Base-by-base conservation (phyloP, 148 eudicot genomes). In the Chenopodium quinoa region DNA sequence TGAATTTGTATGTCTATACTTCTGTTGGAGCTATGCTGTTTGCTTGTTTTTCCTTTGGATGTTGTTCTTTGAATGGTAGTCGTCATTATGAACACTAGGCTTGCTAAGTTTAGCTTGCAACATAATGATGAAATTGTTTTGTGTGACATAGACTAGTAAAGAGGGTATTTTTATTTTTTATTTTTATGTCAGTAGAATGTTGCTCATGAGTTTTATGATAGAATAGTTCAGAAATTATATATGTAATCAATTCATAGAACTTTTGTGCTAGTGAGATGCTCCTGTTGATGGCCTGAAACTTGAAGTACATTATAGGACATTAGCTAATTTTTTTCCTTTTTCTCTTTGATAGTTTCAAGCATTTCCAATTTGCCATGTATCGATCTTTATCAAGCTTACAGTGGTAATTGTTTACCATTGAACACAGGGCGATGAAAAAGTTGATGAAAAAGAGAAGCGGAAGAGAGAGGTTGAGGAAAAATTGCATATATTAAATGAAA, bases 401-500 rank as follows among this genome's bases (percentile, higher is more conserved):
- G 37, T 71, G 65, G 31, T 68, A 69, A n/a, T 7, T 79, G 56
- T 70, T 76, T 44, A 32, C 73, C 11, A 22, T 75, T 85, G 46
- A 75, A 47, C 14, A 65, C 85, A 95, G 97, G 88, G 73, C 77
- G 78, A 46, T 65, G 85, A 86, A 72, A 78, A 63, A 34, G 32
- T 40, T 52, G 88, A 84, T 83, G 94, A 85, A 73, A 90, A 85
- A 78, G 95, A 89, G 82, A 90, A 85, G 81, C 91, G 92, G 77
- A 91, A 81, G 85, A 90, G 81, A 76, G 98, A 92, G 86, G 88
- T 97, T 27, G 92, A 91, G 86, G 98, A 92, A 79, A 92, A 88
- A 82, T 75, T 97, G 86, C 87, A 88, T 78, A 78, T 90, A 78
- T 66, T 94, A 80, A 92, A 90, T 72, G 93, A 82, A 77, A 94